Base-by-base conservation (phyloP, 1,284 basidiomycete genomes). In the Calocybe gambosa region DNA sequence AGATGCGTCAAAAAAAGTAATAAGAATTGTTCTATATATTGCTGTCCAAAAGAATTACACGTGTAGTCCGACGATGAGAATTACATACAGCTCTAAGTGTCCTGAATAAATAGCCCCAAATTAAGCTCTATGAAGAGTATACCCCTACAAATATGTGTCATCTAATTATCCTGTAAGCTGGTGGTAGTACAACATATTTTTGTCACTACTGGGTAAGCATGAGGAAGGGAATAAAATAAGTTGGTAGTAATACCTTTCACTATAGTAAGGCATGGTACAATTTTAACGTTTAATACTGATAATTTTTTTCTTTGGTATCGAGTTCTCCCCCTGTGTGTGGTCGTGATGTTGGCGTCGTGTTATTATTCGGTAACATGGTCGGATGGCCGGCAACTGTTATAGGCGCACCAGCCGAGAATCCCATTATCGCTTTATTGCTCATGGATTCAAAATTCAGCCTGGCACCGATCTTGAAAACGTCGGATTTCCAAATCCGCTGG, bases 401-500 rank as follows among this genome's bases (percentile, higher is more conserved):
- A 21, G 68, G 65, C 13, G 57, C 52, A 10, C 66, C 64, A 37
- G 56, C 55, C 3, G 66, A 57, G 43, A 69, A 67, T 7, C 68
- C 80, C 63, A 79, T 73, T 9, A 76, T 57, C 57, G 77, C 62
- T 53, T 69, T 74, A 34, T 53, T 55, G 4, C 73, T 68, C 29
- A 79, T 56, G 0, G 67, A 58, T 10, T 67, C 64, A 47, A 82
- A 82, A 47, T 74, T 67, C 20, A 82, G 69, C 20, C 64, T 58
- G 0, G 67, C 68, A 8, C 80, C 78, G n/a, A 81, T 57, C 54
- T 77, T 80, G 58, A 81, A 76, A n/a, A 63, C 58, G 55, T 82
- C 79, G 13, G 66, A 67, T 58, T 79, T 78, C 71, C 73, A 81
- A 53, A 82, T 64, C 13, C 80, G 74, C 53, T 81, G 78, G 56